Percentiles rank a stretch among this genome's conserved stretches.
Conservation (phyloP, 2,329 filamentous ascomycete species). For the Coniochaeta ligniaria region DNA sequence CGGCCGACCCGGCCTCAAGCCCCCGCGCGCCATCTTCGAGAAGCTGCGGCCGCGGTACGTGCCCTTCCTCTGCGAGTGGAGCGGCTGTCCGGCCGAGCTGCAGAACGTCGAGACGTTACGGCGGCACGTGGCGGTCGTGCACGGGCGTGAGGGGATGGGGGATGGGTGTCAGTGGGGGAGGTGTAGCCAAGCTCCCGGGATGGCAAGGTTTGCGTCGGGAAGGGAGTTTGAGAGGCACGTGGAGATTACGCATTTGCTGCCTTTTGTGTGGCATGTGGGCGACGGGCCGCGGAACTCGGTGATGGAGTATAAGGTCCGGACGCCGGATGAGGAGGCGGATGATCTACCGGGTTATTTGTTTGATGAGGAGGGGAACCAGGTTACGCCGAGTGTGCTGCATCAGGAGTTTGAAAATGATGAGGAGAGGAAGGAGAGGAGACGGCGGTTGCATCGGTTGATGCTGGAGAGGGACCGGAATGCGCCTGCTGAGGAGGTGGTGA, state of each 20-base stretch:
- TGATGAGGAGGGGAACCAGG: slow-evolving; percentile 43
- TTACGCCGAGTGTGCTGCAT: slow-evolving; percentile 49
- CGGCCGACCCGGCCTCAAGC: slow-evolving; percentile 6
- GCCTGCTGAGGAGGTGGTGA: slow-evolving; percentile 28
- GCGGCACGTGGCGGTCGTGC: slow-evolving; percentile 44
- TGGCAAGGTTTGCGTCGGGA: not conserved
- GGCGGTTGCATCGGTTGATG: slow-evolving; percentile 35
- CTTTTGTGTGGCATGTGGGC: slow-evolving; percentile 50
- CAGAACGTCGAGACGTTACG: slow-evolving; percentile 55
- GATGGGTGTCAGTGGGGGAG: slow-evolving; percentile 31
- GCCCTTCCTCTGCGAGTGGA: slow-evolving; percentile 55
- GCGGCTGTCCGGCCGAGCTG: slow-evolving; percentile 49
- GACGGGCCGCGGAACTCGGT: slow-evolving; percentile 45
- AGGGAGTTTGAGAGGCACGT: slow-evolving; percentile 39
- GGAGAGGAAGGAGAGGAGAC: slow-evolving; percentile 35
- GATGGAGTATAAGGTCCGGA: slow-evolving; percentile 10
- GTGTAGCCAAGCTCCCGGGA: slow-evolving; percentile 21
- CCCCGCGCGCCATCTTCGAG: slow-evolving; percentile 29
- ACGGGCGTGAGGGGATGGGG: slow-evolving; percentile 23
- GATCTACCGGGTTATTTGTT: slow-evolving; percentile 42
- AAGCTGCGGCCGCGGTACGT: slow-evolving; percentile 34
- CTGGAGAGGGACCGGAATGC: slow-evolving; percentile 38
- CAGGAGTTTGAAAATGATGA: slow-evolving; percentile 42
- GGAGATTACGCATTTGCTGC: slow-evolving; percentile 44
- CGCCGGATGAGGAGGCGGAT: slow-evolving; percentile 4